Evolutionary conservation across 148 eudicot species (phyloP).

Genomic region (Dysphania ambrosioides): DNA sequence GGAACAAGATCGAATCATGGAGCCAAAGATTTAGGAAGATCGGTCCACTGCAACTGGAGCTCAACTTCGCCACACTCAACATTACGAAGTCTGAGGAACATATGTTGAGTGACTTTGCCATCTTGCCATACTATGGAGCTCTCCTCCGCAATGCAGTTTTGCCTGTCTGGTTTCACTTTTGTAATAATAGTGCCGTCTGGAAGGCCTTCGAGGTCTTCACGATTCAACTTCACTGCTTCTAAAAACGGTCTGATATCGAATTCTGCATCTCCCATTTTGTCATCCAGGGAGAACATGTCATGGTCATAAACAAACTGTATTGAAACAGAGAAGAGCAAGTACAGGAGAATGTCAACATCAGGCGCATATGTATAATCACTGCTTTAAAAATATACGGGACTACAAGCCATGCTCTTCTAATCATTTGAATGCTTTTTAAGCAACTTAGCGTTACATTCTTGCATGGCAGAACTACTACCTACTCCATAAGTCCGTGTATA

Average conservation of each 20-base stretch:
- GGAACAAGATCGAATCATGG: neutral
- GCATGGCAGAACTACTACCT: no score
- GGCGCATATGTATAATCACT: no score
- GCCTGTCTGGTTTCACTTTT: conserved; percentile 23
- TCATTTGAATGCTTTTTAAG: no score
- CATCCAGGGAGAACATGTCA: conserved; percentile 33
- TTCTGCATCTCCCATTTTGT: conserved; percentile 44
- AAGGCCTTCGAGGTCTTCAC: conserved; percentile 6
- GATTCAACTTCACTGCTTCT: conserved; percentile 31
- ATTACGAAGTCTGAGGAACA: conserved; percentile 36
- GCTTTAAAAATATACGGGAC: no score
- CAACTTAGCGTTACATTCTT: no score
- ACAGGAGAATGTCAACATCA: neutral
- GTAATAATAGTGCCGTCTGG: conserved; percentile 32
- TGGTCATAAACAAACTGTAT: conserved; percentile 37
- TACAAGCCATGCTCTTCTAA: no score
- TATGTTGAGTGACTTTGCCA: conserved; percentile 32
- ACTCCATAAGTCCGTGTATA: no score
- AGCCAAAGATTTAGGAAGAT: conserved; percentile 15
- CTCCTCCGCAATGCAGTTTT: conserved; percentile 39
- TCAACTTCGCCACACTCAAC: conserved; percentile 39
- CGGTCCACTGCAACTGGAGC: conserved; percentile 31
- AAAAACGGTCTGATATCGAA: conserved; percentile 30
- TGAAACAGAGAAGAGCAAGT: neutral
- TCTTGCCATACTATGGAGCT: conserved; percentile 33